A percentile compares a stretch with the other conserved stretches of the same genome.
Conservation (phyloP, 129 eudicot species). For the Mikania micrantha region DNA sequence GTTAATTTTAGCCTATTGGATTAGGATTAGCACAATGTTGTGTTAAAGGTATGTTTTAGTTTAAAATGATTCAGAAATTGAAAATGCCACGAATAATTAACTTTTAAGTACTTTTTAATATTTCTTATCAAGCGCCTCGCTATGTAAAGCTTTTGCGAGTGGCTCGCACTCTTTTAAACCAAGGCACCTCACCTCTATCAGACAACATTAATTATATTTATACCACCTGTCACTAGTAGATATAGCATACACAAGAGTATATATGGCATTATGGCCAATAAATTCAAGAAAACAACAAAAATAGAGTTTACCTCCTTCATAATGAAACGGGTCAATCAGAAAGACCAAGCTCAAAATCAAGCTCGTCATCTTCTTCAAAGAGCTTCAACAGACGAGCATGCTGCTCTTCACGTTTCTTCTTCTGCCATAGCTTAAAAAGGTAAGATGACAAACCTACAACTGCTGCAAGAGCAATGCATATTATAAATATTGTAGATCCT, state of each 20-base stretch:
- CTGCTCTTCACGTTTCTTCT: constrained; percentile 89
- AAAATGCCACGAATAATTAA: too few species aligned
- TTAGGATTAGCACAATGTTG: too few species aligned
- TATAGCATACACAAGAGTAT: not conserved
- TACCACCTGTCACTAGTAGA: not conserved
- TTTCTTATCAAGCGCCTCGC: too few species aligned
- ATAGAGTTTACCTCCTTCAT: constrained; percentile 8
- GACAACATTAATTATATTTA: not conserved
- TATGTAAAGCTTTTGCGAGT: too few species aligned
- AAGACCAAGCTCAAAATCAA: constrained; percentile 89
- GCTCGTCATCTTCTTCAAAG: constrained; percentile 95
- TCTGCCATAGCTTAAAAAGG: constrained; percentile 82
- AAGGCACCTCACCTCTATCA: not conserved
- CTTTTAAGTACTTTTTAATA: too few species aligned
- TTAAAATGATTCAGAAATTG: too few species aligned
- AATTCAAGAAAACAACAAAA: not conserved
- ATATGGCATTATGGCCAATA: not conserved
- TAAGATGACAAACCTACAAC: constrained; percentile 46
- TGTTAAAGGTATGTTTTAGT: too few species aligned
- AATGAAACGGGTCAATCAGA: constrained; percentile 30
- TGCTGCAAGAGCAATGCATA: constrained; percentile 47
- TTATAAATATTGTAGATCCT: constrained; percentile 44
- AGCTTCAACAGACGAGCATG: constrained; percentile 83
- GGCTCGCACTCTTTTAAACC: too few species aligned
- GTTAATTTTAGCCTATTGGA: too few species aligned